Conservation (phyloP, 306 rosid genomes). For the Luffa acutangula region DNA sequence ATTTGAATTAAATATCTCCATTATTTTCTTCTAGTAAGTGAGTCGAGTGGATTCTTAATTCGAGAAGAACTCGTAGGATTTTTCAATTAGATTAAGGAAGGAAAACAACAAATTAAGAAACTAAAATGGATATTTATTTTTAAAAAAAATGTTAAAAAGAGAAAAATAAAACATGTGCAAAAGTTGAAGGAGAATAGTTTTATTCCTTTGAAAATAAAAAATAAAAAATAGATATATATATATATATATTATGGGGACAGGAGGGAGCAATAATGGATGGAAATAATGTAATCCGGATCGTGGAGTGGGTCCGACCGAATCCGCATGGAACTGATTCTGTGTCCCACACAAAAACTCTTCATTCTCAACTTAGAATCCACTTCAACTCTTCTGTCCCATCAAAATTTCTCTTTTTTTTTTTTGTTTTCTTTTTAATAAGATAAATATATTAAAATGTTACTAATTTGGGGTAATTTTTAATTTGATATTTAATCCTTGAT, state of each 20-base stretch:
- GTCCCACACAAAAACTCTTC: neutral
- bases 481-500: no score
- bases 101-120: no score
- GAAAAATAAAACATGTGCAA: neutral
- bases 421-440: neutral
- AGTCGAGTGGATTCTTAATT: neutral
- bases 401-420: neutral
- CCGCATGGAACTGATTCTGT: neutral
- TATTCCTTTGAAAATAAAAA: neutral
- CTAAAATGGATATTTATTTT: no score
- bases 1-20: neutral
- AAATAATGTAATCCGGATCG: conserved; percentile 3
- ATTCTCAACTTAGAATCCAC: neutral
- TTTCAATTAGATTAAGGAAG: no score
- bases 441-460: no score
- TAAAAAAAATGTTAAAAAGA: no score
- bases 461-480: no score
- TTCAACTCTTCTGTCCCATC: neutral
- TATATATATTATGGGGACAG: no score
- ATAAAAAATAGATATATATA: neutral
- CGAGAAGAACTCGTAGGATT: neutral
- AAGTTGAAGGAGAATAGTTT: neutral
- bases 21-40: neutral
- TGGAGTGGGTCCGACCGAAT: neutral
- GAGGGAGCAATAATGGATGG: neutral